Evolutionary conservation across 2,329 filamentous ascomycete species (phyloP).

Genomic region (Chrysosporium keratinophilum): DNA sequence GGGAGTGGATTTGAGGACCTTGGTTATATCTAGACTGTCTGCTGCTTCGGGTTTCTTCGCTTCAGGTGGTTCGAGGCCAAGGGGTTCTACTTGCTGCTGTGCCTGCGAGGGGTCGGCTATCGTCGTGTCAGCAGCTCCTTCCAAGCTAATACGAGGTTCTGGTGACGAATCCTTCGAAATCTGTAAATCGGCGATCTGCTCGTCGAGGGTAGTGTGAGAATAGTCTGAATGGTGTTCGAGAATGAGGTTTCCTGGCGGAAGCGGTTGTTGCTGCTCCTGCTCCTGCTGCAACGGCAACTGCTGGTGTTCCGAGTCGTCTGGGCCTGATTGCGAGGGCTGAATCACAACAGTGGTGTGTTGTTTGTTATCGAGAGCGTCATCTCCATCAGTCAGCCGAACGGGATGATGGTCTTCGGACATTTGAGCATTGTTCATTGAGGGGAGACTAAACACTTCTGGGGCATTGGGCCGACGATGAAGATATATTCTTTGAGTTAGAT

Average conservation of each 20-base stretch:
- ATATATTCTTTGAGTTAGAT: neutral
- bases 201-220: neutral
- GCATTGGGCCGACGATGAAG: neutral
- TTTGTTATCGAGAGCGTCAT: neutral
- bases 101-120: neutral
- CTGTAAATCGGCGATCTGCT: neutral
- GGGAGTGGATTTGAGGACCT: slow-evolving; percentile 24
- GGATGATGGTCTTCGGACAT: slow-evolving; percentile 1
- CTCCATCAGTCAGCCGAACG: neutral
- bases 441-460: neutral
- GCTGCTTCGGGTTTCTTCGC: neutral
- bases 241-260: neutral
- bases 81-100: too few species aligned
- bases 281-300: neutral
- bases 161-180: neutral
- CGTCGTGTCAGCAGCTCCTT: neutral
- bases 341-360: neutral
- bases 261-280: neutral
- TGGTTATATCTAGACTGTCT: slow-evolving; percentile 13
- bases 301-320: neutral
- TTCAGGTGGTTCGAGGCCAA: neutral
- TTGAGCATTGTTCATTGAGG: slow-evolving; percentile 4
- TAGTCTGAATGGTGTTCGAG: neutral
- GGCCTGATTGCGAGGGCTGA: neutral
- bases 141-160: neutral